These are phyloP conservation scores for Brassica hybrid DNA, from an alignment of 441 rosid genomes.

Conservation along the genomic window DNA sequence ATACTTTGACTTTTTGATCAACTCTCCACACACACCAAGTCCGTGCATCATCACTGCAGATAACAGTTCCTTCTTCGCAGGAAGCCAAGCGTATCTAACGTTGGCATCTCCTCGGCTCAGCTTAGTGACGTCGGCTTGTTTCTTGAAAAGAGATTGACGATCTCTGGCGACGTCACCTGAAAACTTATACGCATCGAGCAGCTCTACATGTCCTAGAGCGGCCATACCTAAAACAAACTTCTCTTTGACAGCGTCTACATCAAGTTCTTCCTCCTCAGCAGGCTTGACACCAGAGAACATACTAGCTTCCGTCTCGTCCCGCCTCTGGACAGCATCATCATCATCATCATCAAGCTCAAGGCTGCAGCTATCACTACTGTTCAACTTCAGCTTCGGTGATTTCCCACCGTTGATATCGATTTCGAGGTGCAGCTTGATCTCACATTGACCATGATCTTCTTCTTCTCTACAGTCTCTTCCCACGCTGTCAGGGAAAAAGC, in stretches of 20 bases:
- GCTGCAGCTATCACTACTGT: constrained; percentile 54
- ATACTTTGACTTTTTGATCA: constrained; percentile 53
- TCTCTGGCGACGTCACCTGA: constrained; percentile 47
- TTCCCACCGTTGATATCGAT: constrained; percentile 71
- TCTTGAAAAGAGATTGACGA: constrained; percentile 72
- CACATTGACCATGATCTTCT: constrained; percentile 49
- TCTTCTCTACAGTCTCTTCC: constrained; percentile 43
- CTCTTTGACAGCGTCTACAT: constrained; percentile 50
- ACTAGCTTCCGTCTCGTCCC: constrained; percentile 38
- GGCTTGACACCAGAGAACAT: constrained; percentile 24
- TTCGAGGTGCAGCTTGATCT: constrained; percentile 84
- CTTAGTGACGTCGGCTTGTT: constrained; percentile 70
- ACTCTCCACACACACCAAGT: constrained; percentile 67
- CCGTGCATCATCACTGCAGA: constrained; percentile 58
- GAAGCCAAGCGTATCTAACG: constrained; percentile 87
- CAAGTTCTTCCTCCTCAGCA: constrained; percentile 47
- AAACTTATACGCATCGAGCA: constrained; percentile 52
- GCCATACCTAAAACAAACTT: constrained; percentile 62
- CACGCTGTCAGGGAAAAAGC: constrained; percentile 76
- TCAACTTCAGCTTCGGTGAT: constrained; percentile 52
- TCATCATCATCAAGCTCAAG: constrained; percentile 26
- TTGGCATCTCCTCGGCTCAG: constrained; percentile 78
- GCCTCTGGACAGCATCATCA: constrained; percentile 41
- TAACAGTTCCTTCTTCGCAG: constrained; percentile 58
- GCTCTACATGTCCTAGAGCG: constrained; percentile 47